Base-by-base conservation (phyloP, 805 yeast species). In the Ogataea trehalophila region DNA sequence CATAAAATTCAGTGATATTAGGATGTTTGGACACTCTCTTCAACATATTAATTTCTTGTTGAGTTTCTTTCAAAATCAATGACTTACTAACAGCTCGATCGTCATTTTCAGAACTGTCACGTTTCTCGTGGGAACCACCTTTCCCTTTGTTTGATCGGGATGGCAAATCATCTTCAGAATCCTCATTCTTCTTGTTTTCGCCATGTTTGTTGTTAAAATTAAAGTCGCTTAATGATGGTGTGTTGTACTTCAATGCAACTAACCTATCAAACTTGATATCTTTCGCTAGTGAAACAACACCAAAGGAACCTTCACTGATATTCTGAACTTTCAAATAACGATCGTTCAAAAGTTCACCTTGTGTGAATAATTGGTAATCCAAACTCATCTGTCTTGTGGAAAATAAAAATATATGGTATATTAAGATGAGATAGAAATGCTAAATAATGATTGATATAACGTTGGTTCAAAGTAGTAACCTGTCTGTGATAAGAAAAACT, bases 221-320 rank as follows among this genome's bases (percentile, higher is more conserved):
- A 43, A 69, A 73, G 42, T 68, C 68, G 47, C 72, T 70, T 39
- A 77, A 77, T 22, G 76, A 60, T 18, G 87, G 84, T 56, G 81
- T 83, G 46, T 90, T 84, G 62, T 87, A 87, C 68, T 92, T 91
- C 51, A 92, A 81, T 3, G 97, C 98, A 29, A 87, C 95, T 42
- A 86, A 67, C 46, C 72, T 69, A 52, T 72, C 56, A 31, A 61
- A 49, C 36, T 71, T 67, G 23, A 75, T 73, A 64, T 92, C 96
- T 58, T 81, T 82, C 9, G 96, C 97, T 23, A 92, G 74, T 2
- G 95, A 82, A 8, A 92, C 98, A 41, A 86, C 77, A 43, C 98
- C 98, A 66, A 88, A 92, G 0, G 97, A 88, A 31, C 98, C 98
- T 65, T 88, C 91, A 61, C 91, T 87, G 49, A 92, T 79, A 60